A percentile compares a stretch with the other conserved stretches of the same genome.
Conservation (phyloP, 2,329 filamentous ascomycete genomes). For the Emergomyces orientalis region DNA sequence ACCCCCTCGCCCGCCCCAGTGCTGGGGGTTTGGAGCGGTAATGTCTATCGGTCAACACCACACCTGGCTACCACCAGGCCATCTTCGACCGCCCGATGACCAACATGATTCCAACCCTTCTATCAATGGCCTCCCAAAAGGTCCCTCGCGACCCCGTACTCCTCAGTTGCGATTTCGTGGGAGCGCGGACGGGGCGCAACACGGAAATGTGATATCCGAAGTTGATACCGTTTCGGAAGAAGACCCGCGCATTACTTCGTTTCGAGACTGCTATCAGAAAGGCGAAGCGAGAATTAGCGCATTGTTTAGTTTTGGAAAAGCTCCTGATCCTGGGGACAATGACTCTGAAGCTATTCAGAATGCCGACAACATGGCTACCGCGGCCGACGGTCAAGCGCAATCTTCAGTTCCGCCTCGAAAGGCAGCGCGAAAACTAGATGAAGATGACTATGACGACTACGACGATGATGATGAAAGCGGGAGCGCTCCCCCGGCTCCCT, state of each 20-base stretch:
- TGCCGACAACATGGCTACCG: slow-evolving; percentile 25
- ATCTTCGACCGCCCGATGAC: slow-evolving; percentile 55
- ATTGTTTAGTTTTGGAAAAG: slow-evolving; percentile 53
- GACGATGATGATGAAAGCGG: slow-evolving; percentile 53
- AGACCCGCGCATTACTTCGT: slow-evolving; percentile 57
- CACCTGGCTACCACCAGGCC: slow-evolving; percentile 55
- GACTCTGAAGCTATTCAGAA: slow-evolving; percentile 43
- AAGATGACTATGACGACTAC: slow-evolving; percentile 64
- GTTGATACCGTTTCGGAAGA: slow-evolving; percentile 53
- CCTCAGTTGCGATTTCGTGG: slow-evolving; percentile 37
- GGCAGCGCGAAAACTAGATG: slow-evolving; percentile 64
- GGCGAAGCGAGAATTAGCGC: slow-evolving; percentile 67
- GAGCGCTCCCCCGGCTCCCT: slow-evolving; percentile 35
- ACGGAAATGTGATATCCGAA: slow-evolving; percentile 41
- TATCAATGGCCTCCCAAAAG: slow-evolving; percentile 37
- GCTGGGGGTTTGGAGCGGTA: slow-evolving; percentile 37
- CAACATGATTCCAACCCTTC: slow-evolving; percentile 31
- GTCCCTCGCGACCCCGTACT: slow-evolving; percentile 36
- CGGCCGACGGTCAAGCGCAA: slow-evolving; percentile 42
- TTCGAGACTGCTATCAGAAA: slow-evolving; percentile 67
- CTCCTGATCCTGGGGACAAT: slow-evolving; percentile 23
- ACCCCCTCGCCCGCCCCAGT: slow-evolving; percentile 37
- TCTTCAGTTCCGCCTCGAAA: slow-evolving; percentile 42
- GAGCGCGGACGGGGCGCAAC: slow-evolving; percentile 39
- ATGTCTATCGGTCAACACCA: slow-evolving; percentile 62